Conservation (phyloP, 495 filamentous ascomycete genomes). For the Daldinia decipiens region DNA sequence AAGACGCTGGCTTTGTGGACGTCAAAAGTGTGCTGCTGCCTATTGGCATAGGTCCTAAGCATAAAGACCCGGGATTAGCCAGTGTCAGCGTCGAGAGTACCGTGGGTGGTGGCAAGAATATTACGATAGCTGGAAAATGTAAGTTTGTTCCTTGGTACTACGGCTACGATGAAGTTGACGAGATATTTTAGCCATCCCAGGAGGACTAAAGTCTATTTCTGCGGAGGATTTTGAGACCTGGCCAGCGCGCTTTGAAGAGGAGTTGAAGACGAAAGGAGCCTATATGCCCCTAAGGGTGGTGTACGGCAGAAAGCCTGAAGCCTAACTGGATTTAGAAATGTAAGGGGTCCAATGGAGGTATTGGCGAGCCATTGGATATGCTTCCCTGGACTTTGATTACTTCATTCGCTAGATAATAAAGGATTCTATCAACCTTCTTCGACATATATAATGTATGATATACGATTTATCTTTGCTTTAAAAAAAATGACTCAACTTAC, state of each 20-base stretch:
- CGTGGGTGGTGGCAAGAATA: constrained; percentile 18
- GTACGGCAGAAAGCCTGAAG: constrained; percentile 17
- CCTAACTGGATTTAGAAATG: neutral
- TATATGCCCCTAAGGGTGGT: constrained; percentile 11
- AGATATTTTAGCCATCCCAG: constrained; percentile 12
- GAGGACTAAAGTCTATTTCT: constrained; percentile 21
- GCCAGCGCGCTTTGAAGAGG: constrained; percentile 17
- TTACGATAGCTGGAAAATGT: constrained; percentile 16
- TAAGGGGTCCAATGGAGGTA: too few relatives aligned
- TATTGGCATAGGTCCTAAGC: constrained; percentile 14
- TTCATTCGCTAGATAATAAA: too few relatives aligned
- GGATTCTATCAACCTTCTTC: too few relatives aligned
- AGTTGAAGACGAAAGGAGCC: constrained; percentile 20
- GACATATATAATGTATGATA: too few relatives aligned
- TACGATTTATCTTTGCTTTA: too few relatives aligned
- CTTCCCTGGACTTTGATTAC: too few relatives aligned
- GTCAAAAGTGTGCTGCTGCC: constrained; percentile 17
- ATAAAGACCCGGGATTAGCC: neutral
- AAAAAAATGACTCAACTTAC: too few relatives aligned
- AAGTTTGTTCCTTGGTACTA: neutral
- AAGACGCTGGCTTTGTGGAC: constrained; percentile 22
- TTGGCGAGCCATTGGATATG: too few relatives aligned
- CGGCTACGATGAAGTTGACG: neutral
- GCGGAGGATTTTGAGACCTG: constrained; percentile 22
- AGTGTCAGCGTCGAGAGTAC: constrained; percentile 10